These are phyloP conservation scores for Panicum hallii DNA, from an alignment of 202 grass and related monocot species.

Conservation along the genomic window DNA sequence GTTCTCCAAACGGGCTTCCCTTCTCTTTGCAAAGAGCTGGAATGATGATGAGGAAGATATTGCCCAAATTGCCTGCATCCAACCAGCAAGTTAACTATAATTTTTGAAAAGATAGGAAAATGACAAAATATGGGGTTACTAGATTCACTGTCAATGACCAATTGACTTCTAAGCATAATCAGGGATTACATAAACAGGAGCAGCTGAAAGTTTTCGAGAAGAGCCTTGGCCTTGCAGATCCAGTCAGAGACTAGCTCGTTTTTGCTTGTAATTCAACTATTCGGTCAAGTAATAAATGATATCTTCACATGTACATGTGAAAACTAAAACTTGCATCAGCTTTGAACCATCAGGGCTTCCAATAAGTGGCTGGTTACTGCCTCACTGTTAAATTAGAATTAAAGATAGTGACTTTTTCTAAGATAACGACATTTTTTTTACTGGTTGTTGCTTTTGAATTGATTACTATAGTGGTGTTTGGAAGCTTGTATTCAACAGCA, in stretches of 20 bases:
- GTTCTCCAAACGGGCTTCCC: conserved; percentile 78
- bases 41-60: conserved; percentile 85
- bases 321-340: not conserved
- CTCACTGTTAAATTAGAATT: not conserved
- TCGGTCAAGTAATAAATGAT: not conserved
- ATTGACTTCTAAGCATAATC: not conserved
- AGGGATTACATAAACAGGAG: not conserved
- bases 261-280: not conserved
- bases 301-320: not conserved
- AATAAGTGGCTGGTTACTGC: not conserved
- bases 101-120: not conserved
- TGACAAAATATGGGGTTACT: not conserved
- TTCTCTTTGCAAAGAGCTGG: conserved; percentile 93
- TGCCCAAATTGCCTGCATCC: conserved; percentile 80
- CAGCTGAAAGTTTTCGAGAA: conserved; percentile 4
- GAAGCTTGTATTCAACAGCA: not conserved
- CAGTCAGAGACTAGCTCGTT: not conserved
- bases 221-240: not conserved
- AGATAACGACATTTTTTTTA: not conserved
- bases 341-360: not conserved
- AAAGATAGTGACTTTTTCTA: not conserved
- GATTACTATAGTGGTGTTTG: not conserved
- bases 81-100: not conserved
- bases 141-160: not conserved
- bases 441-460: not conserved